Evolutionary conservation across 495 filamentous ascomycete species (phyloP).

Genomic region (Amniculicola lignicola): DNA sequence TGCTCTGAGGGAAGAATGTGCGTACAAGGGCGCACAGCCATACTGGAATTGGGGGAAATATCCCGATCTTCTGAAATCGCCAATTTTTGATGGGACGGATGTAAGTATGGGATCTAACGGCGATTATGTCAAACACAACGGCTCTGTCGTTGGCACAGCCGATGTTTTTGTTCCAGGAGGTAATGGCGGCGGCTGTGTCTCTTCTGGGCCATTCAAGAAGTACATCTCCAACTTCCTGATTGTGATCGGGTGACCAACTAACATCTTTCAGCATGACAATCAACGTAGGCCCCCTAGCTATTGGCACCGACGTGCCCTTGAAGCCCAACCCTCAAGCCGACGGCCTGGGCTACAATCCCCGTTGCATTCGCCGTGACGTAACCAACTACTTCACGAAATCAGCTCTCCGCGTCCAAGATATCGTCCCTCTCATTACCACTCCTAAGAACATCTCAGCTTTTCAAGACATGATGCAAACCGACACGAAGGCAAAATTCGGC

Average conservation of each 20-base stretch:
- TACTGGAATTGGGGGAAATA: constrained; percentile 53
- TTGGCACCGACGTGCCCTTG: constrained; percentile 14
- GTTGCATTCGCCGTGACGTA: constrained; percentile 64
- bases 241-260: background rate
- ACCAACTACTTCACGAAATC: constrained; percentile 44
- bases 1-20: constrained; percentile 65
- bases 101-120: constrained; percentile 49
- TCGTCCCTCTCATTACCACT: constrained; percentile 45
- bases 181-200: constrained; percentile 36
- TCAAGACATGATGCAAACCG: constrained; percentile 47
- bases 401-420: constrained; percentile 49
- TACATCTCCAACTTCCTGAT: background rate
- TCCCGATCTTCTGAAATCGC: constrained; percentile 37
- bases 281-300: constrained; percentile 31
- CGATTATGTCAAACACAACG: constrained; percentile 34
- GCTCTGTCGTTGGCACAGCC: constrained; percentile 3
- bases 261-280: constrained; percentile 9
- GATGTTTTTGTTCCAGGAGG: constrained; percentile 18
- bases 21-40: constrained; percentile 56
- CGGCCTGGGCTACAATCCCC: constrained; percentile 52
- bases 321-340: background rate
- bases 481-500: constrained; percentile 47
- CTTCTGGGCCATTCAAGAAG: constrained; percentile 30
- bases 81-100: constrained; percentile 47
- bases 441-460: constrained; percentile 51